Evolutionary conservation across 306 rosid genomes (phyloP), one percentile per base, ranked within the genome.

Genomic region (Vigna hirtella): DNA sequence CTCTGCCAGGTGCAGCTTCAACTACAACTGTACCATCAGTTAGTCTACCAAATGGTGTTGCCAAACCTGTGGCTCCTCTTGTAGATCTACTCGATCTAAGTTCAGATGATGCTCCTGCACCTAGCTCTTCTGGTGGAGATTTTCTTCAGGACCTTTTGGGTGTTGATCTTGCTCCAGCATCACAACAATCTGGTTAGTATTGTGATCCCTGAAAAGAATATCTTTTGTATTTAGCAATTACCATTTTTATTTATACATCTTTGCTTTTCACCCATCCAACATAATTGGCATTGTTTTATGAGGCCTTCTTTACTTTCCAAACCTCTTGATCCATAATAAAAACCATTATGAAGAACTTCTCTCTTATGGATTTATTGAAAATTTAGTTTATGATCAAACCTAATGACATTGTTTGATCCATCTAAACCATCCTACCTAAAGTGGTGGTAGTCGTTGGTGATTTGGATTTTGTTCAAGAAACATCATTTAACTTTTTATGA

Each of bases 61-160:
- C 87, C 74, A 93, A 91, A 83, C 80, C 90, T 66, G 89, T 81
- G 2, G 89, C 92, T 74, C 98, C 96, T 76, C 98, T 95, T 49
- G 85, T 93, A 52, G 98, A 95, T 91, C 88, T 95, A 74, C 97
- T 95, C 28, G 98, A 93, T 85, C 88, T 95, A 73, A 82, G 83
- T 77, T 85, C 90, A 36, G 97, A 95, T 71, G 98, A 95, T 77
- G 86, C 85, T 67, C 91, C 93, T 28, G 96, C 86, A 68, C 92
- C 90, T 81, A 90, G 89, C 90, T 83, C 96, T 55, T 86, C 91
- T 66, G 97, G 98, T 78, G 83, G 88, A 36, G 96, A 88, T 93
- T 61, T 93, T 82, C 93, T 93, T 82, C 97, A 91, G n/a, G 98
- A 93, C 88, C 98, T 95, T 84, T 90, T 95, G 77, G 96, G 97